These are phyloP conservation scores for Chlamydomonas schloesseri DNA, from an alignment of 139 green algal genomes.

Conservation along the genomic window DNA sequence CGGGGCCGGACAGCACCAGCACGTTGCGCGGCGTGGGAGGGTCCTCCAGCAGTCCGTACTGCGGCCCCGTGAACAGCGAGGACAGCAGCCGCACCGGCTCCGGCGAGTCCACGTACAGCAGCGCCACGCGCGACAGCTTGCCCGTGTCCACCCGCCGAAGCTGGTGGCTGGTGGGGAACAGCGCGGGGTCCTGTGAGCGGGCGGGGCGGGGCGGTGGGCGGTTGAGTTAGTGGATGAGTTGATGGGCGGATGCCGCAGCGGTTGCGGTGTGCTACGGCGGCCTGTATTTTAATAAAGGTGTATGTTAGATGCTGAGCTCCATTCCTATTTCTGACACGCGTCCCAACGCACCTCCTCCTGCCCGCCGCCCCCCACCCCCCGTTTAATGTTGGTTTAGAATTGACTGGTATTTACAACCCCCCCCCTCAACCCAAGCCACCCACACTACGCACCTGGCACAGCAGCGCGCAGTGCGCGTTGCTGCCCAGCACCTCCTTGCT, in stretches of 20 bases:
- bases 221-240: not conserved
- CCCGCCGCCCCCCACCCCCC: too few species aligned
- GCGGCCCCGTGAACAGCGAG: constrained; percentile 58
- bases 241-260: not conserved
- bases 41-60: constrained; percentile 46
- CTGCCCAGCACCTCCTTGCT: constrained; percentile 63
- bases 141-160: constrained; percentile 60
- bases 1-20: constrained; percentile 61
- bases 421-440: too few species aligned
- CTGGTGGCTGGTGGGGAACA: constrained; percentile 46
- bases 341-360: too few species aligned
- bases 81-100: constrained; percentile 70
- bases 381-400: too few species aligned
- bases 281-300: too few species aligned
- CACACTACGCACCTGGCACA: constrained; percentile 57
- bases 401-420: too few species aligned
- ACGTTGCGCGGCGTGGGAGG: constrained; percentile 38
- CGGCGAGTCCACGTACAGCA: constrained; percentile 69
- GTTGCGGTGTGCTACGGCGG: too few species aligned
- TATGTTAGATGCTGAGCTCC: too few species aligned
- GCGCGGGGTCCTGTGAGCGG: constrained; percentile 33
- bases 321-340: too few species aligned
- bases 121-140: constrained; percentile 50
- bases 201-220: not conserved
- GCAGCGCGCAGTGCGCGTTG: constrained; percentile 73